Evolutionary conservation across 768 basidiomycete genomes (phyloP).

Genomic region (Mrakia gelida): DNA sequence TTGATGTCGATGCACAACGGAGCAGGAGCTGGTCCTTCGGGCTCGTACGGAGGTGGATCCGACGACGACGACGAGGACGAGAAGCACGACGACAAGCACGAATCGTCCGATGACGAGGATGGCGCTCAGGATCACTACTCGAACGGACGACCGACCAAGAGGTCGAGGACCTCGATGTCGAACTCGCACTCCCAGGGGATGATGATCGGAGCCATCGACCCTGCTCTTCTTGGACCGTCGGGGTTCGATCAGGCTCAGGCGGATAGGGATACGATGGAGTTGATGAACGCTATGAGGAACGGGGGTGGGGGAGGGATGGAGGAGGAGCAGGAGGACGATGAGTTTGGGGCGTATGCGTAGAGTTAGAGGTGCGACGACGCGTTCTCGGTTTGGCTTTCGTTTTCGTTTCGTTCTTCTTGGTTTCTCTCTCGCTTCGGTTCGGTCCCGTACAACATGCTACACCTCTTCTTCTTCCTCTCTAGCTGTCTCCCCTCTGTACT

Average conservation of each 20-base stretch:
- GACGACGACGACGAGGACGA: neutral
- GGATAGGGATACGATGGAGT: neutral
- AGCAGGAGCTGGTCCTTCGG: neutral
- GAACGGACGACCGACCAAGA: neutral
- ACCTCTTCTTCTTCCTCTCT: neutral
- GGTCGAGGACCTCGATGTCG: neutral
- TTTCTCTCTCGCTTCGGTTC: neutral
- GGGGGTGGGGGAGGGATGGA: neutral
- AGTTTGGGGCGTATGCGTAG: neutral
- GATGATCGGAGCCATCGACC: constrained; percentile 7
- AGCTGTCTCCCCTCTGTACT: neutral
- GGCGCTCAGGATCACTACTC: neutral
- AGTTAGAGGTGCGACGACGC: neutral
- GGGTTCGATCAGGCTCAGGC: neutral
- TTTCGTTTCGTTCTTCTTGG: neutral
- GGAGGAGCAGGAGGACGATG: neutral
- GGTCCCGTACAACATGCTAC: neutral
- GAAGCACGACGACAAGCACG: neutral
- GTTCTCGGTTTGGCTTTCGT: neutral
- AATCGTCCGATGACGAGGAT: neutral
- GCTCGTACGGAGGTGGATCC: neutral
- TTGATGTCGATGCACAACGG: neutral
- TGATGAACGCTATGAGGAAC: constrained; percentile 8
- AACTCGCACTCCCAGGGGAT: neutral
- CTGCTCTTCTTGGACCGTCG: neutral